Percentiles rank a stretch among this genome's conserved stretches.
phyloP scores from a whole-genome alignment of 768 basidiomycete species.

The Naganishia friedmannii region DNA sequence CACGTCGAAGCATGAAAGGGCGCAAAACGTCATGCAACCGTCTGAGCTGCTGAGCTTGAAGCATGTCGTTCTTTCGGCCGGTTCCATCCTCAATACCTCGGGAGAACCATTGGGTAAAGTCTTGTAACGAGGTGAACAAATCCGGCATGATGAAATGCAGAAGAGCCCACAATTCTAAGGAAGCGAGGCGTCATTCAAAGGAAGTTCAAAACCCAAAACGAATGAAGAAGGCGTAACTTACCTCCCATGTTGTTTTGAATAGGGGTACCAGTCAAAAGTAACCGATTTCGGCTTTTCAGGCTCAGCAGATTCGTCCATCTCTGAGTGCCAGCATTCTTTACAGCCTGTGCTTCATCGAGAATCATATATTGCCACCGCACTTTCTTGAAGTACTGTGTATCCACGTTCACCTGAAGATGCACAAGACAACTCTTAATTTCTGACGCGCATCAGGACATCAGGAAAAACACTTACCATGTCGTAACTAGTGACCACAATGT shows the following conservation, averaged over 20 bases:
- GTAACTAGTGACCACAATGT: conserved; percentile 94
- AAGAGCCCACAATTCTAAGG: conserved; percentile 88
- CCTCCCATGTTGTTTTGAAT: conserved; percentile 99
- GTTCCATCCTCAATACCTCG: conserved; percentile 96
- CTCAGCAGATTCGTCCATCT: conserved; percentile 96
- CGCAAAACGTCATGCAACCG: conserved; percentile 98
- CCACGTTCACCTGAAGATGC: conserved; percentile 67
- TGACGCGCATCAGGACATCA: not conserved
- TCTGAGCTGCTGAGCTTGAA: conserved; percentile 91
- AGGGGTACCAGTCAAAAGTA: conserved; percentile 93
- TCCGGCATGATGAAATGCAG: conserved; percentile 99
- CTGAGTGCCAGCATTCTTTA: conserved; percentile 93
- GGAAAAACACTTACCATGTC: conserved; percentile 66
- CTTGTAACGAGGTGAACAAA: conserved; percentile 96
- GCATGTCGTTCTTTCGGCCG: conserved; percentile 75
- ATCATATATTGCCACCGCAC: conserved; percentile 99
- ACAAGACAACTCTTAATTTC: conserved; percentile 57
- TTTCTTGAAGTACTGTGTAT: conserved; percentile 86
- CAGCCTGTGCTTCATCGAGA: conserved; percentile 98
- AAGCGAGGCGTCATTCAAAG: not conserved
- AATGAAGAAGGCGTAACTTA: conserved; percentile 48
- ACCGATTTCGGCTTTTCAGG: conserved; percentile 90
- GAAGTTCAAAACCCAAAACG: not conserved
- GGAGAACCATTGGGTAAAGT: conserved; percentile 99
- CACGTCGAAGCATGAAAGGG: conserved; percentile 95